phyloP scores from a whole-genome alignment of 2,329 filamentous ascomycete species.

The Orbilia quercus region DNA sequence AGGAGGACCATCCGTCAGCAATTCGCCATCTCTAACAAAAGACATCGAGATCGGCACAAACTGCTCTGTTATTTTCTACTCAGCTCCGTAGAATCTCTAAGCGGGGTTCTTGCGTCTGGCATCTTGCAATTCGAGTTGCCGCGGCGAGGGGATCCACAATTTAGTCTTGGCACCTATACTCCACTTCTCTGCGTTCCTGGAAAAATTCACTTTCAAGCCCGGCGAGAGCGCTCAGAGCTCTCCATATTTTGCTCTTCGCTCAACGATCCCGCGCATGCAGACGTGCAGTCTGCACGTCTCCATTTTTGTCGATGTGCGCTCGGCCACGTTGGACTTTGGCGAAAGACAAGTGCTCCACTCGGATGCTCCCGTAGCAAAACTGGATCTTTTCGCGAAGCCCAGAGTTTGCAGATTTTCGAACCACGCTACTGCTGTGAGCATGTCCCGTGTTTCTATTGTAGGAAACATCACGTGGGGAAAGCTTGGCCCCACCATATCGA shows the following conservation, averaged over 20 bases:
- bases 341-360: slow-evolving; percentile 31
- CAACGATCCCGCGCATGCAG: slow-evolving; percentile 39
- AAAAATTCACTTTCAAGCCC: neutral
- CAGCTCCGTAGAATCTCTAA: neutral
- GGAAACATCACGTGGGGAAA: slow-evolving; percentile 48
- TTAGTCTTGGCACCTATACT: slow-evolving; percentile 5
- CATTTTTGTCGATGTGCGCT: slow-evolving; percentile 47
- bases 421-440: slow-evolving; percentile 35
- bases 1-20: neutral
- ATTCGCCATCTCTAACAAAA: slow-evolving; percentile 27
- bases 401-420: slow-evolving; percentile 27
- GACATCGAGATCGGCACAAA: slow-evolving; percentile 7
- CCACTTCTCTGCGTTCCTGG: slow-evolving; percentile 10
- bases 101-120: slow-evolving; percentile 3
- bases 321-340: slow-evolving; percentile 42
- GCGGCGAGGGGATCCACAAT: slow-evolving; percentile 26
- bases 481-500: slow-evolving; percentile 29
- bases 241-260: neutral
- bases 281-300: slow-evolving; percentile 32
- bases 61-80: neutral
- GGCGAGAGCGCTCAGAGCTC: slow-evolving; percentile 36
- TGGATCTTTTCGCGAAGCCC: slow-evolving; percentile 34
- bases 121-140: neutral
- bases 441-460: slow-evolving; percentile 55
- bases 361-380: slow-evolving; percentile 24